A percentile compares a stretch with the other conserved stretches of the same genome.
phyloP scores from a whole-genome alignment of 2,329 filamentous ascomycete genomes.

The Gaeumannomyces sp. region DNA sequence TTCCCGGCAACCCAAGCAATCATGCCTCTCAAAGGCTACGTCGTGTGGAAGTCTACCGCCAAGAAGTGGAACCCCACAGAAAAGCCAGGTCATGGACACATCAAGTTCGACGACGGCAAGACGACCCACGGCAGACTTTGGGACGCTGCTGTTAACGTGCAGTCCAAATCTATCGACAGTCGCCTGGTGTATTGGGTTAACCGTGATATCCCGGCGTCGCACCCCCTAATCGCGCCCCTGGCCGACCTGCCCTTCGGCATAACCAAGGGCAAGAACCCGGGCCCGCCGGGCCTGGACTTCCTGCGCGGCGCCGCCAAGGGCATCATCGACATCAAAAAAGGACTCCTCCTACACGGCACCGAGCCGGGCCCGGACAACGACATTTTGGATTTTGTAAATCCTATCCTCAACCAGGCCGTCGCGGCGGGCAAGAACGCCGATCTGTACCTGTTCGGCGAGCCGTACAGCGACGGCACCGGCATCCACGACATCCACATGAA shows the following conservation, averaged over 20 bases:
- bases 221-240: conserved; percentile 16
- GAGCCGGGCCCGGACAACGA: conserved; percentile 19
- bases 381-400: conserved; percentile 28
- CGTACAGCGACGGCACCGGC: conserved; percentile 24
- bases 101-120: conserved; percentile 17
- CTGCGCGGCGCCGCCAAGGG: conserved; percentile 11
- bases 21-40: conserved; percentile 19
- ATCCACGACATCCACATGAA: conserved; percentile 36
- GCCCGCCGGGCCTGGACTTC: conserved; percentile 17
- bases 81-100: conserved; percentile 16
- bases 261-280: neutral
- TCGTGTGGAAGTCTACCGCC: conserved; percentile 18
- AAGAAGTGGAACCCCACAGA: conserved; percentile 14
- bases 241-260: conserved; percentile 13
- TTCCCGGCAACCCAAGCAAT: neutral
- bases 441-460: conserved; percentile 31
- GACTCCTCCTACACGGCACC: conserved; percentile 15
- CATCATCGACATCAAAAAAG: conserved; percentile 18
- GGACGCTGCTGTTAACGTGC: conserved; percentile 21
- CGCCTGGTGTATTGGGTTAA: conserved; percentile 43
- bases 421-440: conserved; percentile 23
- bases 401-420: conserved; percentile 28
- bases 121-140: neutral
- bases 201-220: conserved; percentile 32
- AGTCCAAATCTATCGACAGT: conserved; percentile 18